These are phyloP conservation scores for Penicillium nordicum DNA, from an alignment of 2,329 filamentous ascomycete genomes.

Conservation along the genomic window DNA sequence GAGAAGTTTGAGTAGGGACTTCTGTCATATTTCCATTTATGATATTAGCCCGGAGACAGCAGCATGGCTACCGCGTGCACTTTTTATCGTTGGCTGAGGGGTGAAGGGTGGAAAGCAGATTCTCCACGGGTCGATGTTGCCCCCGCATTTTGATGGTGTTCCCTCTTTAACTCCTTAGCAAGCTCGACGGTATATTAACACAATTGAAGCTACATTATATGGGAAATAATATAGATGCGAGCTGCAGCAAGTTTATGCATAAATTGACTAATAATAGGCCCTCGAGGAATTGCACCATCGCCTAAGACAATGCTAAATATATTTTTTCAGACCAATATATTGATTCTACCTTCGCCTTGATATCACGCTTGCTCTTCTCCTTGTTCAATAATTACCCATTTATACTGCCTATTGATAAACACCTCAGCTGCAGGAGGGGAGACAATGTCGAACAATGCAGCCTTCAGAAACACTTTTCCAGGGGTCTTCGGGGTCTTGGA, in stretches of 20 bases:
- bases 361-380: neutral
- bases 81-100: neutral
- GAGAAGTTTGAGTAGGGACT: neutral
- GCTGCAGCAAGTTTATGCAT: neutral
- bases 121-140: neutral
- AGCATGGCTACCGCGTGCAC: neutral
- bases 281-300: neutral
- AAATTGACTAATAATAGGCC: neutral
- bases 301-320: neutral
- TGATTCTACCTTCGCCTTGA: neutral
- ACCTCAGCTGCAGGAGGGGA: slow-evolving; percentile 11
- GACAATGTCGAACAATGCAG: slow-evolving; percentile 17
- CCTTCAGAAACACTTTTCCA: slow-evolving; percentile 22
- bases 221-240: neutral
- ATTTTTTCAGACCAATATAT: neutral
- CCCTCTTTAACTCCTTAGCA: neutral
- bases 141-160: neutral
- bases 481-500: slow-evolving; percentile 13
- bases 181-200: neutral
- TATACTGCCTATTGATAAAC: slow-evolving; percentile 9
- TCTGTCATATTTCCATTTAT: neutral
- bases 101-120: neutral
- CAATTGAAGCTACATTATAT: neutral
- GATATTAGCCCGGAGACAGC: neutral
- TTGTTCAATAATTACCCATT: slow-evolving; percentile 7